These are phyloP conservation scores for Aspergillus carlsbadensis DNA, from an alignment of 495 filamentous ascomycete species.

Conservation along the genomic window DNA sequence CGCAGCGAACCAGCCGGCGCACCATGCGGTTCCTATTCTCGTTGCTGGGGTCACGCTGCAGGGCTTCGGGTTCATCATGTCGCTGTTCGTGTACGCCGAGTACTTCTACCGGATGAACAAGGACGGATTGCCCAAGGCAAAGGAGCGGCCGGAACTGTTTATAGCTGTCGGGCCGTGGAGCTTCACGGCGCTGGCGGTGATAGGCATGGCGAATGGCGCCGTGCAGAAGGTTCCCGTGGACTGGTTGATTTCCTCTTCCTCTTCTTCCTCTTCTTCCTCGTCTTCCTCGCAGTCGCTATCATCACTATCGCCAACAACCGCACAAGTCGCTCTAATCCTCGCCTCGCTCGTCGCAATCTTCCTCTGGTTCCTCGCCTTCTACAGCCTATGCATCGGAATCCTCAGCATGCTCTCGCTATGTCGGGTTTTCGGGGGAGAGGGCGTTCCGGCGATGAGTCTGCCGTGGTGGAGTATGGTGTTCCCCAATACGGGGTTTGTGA, in stretches of 20 bases:
- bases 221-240: conserved; percentile 20
- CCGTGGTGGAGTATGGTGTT: conserved; percentile 35
- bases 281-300: no score
- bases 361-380: conserved; percentile 13
- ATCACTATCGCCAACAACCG: conserved; percentile 1
- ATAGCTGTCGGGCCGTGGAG: conserved; percentile 60
- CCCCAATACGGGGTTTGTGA: conserved; percentile 32
- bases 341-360: conserved; percentile 49
- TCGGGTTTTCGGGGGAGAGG: conserved; percentile 27
- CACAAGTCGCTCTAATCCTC: conserved; percentile 35
- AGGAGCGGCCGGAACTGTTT: conserved; percentile 54
- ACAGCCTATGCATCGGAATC: conserved; percentile 45
- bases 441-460: conserved; percentile 16
- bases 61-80: conserved; percentile 29
- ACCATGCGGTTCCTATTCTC: conserved; percentile 25
- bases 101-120: conserved; percentile 50
- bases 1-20: conserved; percentile 17
- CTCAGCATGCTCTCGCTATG: conserved; percentile 26
- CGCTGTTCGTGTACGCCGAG: conserved; percentile 27
- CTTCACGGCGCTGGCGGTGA: conserved; percentile 59
- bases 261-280: no score
- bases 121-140: conserved; percentile 45
- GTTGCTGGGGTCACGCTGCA: conserved; percentile 29
- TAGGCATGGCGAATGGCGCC: conserved; percentile 49
- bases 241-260: conserved; percentile 7